phyloP scores from a whole-genome alignment of 192 early-diverging fungal species.

The Backusella westeae region DNA sequence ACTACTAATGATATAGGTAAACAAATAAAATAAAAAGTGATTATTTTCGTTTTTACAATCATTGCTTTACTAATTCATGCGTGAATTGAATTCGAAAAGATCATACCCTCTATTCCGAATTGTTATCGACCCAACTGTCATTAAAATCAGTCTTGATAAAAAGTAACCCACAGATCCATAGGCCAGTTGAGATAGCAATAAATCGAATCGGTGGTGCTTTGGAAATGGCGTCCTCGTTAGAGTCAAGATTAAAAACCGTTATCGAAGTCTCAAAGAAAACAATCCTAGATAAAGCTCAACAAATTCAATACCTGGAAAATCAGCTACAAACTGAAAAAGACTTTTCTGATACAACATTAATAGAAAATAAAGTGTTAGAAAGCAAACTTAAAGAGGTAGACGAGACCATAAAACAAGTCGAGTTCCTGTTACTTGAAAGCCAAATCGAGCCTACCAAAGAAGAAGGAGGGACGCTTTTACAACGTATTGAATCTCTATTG shows the following conservation, averaged over 20 bases:
- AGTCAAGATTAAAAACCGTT: background rate
- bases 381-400: background rate
- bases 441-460: background rate
- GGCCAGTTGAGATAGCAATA: background rate
- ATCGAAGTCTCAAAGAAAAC: background rate
- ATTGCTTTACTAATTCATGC: background rate
- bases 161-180: background rate
- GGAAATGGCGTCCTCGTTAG: background rate
- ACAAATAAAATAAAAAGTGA: background rate
- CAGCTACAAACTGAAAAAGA: background rate
- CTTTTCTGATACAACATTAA: background rate
- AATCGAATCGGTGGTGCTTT: background rate
- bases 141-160: background rate
- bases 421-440: background rate
- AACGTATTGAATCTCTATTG: background rate
- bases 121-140: background rate
- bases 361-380: background rate
- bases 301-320: background rate
- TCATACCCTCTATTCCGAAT: background rate
- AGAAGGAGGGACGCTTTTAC: background rate
- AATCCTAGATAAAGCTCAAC: background rate
- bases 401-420: background rate
- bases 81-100: background rate
- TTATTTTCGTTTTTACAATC: background rate
- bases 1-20: background rate